Conservation (phyloP, 768 basidiomycete genomes). For the Pisolithus tinctorius region DNA sequence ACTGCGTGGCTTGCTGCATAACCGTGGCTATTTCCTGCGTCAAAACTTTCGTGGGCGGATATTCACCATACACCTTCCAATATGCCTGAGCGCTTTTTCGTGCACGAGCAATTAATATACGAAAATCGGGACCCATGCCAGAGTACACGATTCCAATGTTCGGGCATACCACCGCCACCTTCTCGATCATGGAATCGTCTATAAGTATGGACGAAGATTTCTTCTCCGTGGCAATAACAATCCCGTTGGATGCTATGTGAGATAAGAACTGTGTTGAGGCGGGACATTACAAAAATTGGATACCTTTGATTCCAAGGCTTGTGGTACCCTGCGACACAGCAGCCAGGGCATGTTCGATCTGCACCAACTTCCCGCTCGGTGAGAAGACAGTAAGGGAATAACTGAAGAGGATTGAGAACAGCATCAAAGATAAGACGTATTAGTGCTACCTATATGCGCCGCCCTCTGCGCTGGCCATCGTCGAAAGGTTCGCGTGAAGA, state of each 20-base stretch:
- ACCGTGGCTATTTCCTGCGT: conserved; percentile 97
- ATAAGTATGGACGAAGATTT: conserved; percentile 96
- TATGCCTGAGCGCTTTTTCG: conserved; percentile 98
- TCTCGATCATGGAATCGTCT: conserved; percentile 97
- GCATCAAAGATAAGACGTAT: conserved; percentile 12
- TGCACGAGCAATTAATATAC: conserved; percentile 88
- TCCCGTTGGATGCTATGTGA: conserved; percentile 87
- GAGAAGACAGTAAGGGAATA: conserved; percentile 99
- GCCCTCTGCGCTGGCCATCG: conserved; percentile 77
- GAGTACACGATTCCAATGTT: conserved; percentile 99
- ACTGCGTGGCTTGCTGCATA: conserved; percentile 99
- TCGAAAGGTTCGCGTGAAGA: conserved; percentile 10
- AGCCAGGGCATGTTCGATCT: conserved; percentile 99
- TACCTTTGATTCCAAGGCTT: conserved; percentile 97
- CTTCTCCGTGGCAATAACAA: conserved; percentile 99
- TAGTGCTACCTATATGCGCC: conserved; percentile 63
- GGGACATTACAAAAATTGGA: conserved; percentile 25
- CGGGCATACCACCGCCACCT: conserved; percentile 94
- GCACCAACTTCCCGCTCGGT: conserved; percentile 96
- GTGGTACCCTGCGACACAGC: conserved; percentile 95
- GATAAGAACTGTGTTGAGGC: conserved; percentile 10
- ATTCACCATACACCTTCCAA: conserved; percentile 99
- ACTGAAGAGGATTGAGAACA: conserved; percentile 36
- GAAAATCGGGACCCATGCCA: conserved; percentile 99
- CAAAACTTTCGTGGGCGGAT: conserved; percentile 92